Evolutionary conservation across 2,329 filamentous ascomycete species (phyloP), one percentile per base, ranked within the genome.

Genomic region (Penicillium sp.): DNA sequence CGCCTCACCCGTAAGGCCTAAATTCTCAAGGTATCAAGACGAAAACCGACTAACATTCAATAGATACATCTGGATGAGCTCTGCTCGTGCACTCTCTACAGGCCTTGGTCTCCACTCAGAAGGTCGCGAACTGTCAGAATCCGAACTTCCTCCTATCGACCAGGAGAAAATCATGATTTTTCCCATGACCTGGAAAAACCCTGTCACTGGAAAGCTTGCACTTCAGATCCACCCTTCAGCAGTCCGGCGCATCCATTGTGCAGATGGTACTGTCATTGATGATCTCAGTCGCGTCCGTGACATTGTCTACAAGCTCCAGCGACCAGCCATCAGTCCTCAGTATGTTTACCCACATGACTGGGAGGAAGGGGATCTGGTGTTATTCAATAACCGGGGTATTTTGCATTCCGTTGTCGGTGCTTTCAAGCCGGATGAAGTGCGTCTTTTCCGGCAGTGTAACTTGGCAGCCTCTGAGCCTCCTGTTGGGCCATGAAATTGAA

Each of bases 181-280:
- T 26, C 84, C 84, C 15, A 82, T 89, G 77, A 78, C 75, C 61
- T 90, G 84, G 84, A 76, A 76, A 51, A 89, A 88, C 56, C 83
- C 84, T 0, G 71, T 80, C 2, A 87, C 81, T 0, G 80, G 79
- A 6, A 71, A 73, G 8, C 67, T 86, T 6, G 80, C 84, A 1
- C 66, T 89, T 14, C 84, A 88, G 60, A 71, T 88, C 26, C 84
- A 89, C 50, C 84, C 85, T 0, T 80, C 77, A 6, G 83, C 84
- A 0, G 72, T 86, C 30, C 75, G 80, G 32, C 79, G 76, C 53
- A 74, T 89, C 46, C 82, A 86, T 48, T 67, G 82, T 1, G 69
- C 67, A 1, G 77, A 85, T 45, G 83, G 84, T 2, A 73, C 68
- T 0, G 74, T 86, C 3, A 68, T 88, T n/a, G 81, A 84, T 7